These are phyloP conservation scores for Linnemannia hyalina DNA, from an alignment of 192 early-diverging fungal genomes.

Conservation along the genomic window DNA sequence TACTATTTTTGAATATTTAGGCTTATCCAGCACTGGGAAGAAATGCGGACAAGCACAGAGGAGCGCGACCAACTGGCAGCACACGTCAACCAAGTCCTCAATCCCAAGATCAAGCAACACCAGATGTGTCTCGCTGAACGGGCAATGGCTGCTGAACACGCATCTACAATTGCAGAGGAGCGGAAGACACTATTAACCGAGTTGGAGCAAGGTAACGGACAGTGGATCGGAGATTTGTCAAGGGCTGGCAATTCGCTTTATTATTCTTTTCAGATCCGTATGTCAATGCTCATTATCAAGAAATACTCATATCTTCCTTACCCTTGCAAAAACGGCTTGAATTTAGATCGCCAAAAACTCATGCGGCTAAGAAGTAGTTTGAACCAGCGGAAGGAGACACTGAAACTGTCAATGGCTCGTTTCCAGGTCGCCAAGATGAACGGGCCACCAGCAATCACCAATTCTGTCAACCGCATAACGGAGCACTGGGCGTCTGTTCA, in stretches of 20 bases:
- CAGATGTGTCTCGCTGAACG: slow-evolving; percentile 48
- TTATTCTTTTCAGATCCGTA: neutral
- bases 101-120: slow-evolving; percentile 44
- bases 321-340: neutral
- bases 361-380: slow-evolving; percentile 19
- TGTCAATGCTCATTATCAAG: neutral
- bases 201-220: slow-evolving; percentile 46
- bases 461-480: slow-evolving; percentile 39
- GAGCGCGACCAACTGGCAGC: slow-evolving; percentile 36
- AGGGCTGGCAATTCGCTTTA: neutral
- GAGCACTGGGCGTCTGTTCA: slow-evolving; percentile 60
- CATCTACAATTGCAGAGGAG: slow-evolving; percentile 26
- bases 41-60: slow-evolving; percentile 11
- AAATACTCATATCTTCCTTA: neutral
- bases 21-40: slow-evolving; percentile 38
- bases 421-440: slow-evolving; percentile 48
- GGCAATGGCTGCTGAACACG: slow-evolving; percentile 44
- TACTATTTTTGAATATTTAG: neutral
- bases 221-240: neutral
- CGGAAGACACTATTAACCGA: slow-evolving; percentile 13
- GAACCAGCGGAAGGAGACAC: slow-evolving; percentile 46
- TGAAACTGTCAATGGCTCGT: slow-evolving; percentile 38
- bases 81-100: slow-evolving; percentile 42
- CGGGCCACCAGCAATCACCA: slow-evolving; percentile 35
- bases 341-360: slow-evolving; percentile 39